These are phyloP conservation scores for Quercus berberidifolia DNA, from an alignment of 306 rosid species.

Conservation along the genomic window DNA sequence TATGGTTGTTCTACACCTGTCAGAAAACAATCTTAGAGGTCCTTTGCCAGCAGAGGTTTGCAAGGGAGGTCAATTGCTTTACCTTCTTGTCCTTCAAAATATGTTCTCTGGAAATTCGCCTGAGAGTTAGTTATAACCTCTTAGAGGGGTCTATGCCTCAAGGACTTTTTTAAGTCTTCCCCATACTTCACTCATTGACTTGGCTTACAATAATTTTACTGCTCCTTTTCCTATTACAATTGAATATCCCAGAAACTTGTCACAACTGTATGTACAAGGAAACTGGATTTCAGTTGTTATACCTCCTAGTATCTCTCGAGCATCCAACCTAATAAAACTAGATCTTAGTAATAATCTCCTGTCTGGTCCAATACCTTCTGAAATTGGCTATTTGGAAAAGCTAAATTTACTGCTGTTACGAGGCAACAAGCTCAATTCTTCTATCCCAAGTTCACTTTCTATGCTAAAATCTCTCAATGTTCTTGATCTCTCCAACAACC, in stretches of 20 bases:
- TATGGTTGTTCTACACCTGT: conserved; percentile 69
- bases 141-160: conserved; percentile 65
- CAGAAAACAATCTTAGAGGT: conserved; percentile 71
- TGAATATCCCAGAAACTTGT: conserved; percentile 58
- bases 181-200: conserved; percentile 75
- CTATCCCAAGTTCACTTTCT: conserved; percentile 74
- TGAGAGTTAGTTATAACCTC: conserved; percentile 59
- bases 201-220: conserved; percentile 58
- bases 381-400: conserved; percentile 62
- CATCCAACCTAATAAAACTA: conserved; percentile 64
- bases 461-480: conserved; percentile 65
- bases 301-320: conserved; percentile 66
- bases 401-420: conserved; percentile 75
- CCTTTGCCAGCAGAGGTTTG: conserved; percentile 74
- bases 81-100: conserved; percentile 71
- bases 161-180: conserved; percentile 64
- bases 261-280: conserved; percentile 73
- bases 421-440: conserved; percentile 69
- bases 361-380: conserved; percentile 75
- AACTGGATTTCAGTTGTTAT: conserved; percentile 65
- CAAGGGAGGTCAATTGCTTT: conserved; percentile 53
- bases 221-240: conserved; percentile 54
- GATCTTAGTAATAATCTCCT: conserved; percentile 78
- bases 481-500: conserved; percentile 87
- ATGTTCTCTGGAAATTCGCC: conserved; percentile 75